Percentiles rank a stretch among this genome's conserved stretches.
phyloP scores from a whole-genome alignment of 345 rosid species.

The Heritiera fomes region DNA sequence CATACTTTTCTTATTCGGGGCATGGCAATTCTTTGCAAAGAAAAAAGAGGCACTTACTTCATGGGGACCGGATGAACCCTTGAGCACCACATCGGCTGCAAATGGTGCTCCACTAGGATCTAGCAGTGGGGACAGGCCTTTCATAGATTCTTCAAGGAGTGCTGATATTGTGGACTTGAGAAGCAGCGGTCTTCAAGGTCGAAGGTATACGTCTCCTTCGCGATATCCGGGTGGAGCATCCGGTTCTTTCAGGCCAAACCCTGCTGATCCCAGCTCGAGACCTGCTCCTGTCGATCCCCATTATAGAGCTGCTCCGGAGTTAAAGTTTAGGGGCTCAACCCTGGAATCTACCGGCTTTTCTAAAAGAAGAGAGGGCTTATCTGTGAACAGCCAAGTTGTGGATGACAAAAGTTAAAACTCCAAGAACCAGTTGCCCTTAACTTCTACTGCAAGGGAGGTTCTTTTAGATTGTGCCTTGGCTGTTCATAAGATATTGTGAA shows the following conservation, averaged over 20 bases:
- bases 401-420: conserved; percentile 52
- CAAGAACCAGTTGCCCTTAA: conserved; percentile 16
- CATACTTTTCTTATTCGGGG: conserved; percentile 70
- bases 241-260: conserved; percentile 56
- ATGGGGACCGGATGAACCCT: conserved; percentile 95
- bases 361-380: conserved; percentile 65
- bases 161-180: conserved; percentile 64
- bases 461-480: conserved; percentile 14
- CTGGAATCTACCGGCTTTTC: conserved; percentile 60
- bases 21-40: conserved; percentile 96
- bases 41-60: conserved; percentile 93
- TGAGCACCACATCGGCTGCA: conserved; percentile 51
- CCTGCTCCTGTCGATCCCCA: conserved; percentile 54
- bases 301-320: conserved; percentile 57
- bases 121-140: conserved; percentile 55
- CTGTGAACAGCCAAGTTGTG: conserved; percentile 53
- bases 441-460: conserved; percentile 16
- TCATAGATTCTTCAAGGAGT: conserved; percentile 59
- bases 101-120: conserved; percentile 48
- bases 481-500: conserved; percentile 18
- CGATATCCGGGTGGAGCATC: conserved; percentile 61
- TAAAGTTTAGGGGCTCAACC: conserved; percentile 58
- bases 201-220: conserved; percentile 70
- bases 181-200: conserved; percentile 45
- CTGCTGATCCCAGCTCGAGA: conserved; percentile 56